Percentiles rank a stretch among this genome's conserved stretches.
These are phyloP conservation scores for Fraxinus velutina DNA, from an alignment of 305 asterid species.

Conservation along the genomic window DNA sequence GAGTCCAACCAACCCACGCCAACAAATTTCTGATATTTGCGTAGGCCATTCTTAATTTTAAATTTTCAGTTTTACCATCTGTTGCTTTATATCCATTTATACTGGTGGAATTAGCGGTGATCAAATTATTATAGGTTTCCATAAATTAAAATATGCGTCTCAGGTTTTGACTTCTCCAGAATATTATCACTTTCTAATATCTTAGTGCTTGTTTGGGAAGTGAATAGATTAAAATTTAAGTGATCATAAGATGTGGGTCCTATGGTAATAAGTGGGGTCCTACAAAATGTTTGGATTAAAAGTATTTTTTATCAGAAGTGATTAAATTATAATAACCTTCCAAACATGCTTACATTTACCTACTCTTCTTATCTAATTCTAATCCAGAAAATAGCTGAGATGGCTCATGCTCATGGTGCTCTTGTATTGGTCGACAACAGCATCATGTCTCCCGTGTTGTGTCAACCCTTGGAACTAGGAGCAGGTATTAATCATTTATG, in stretches of 20 bases:
- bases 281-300: background rate
- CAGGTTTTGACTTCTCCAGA: background rate
- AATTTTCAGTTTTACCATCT: background rate
- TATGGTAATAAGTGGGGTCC: background rate
- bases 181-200: background rate
- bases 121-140: background rate
- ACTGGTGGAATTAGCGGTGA: background rate
- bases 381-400: slow-evolving; percentile 69
- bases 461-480: slow-evolving; percentile 79
- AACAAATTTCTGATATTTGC: slow-evolving; percentile 74
- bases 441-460: slow-evolving; percentile 86
- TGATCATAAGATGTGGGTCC: background rate
- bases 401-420: slow-evolving; percentile 82
- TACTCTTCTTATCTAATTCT: slow-evolving; percentile 18
- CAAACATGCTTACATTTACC: background rate
- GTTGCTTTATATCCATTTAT: background rate
- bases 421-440: slow-evolving; percentile 86
- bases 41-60: slow-evolving; percentile 34
- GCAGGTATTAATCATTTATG: slow-evolving; percentile 46
- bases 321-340: background rate
- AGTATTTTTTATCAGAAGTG: background rate
- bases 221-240: background rate
- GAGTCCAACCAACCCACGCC: slow-evolving; percentile 92
- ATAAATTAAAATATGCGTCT: background rate
- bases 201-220: background rate